A percentile compares a stretch with the other conserved stretches of the same genome.
These are phyloP conservation scores for Anastatica hierochuntica DNA, from an alignment of 345 rosid genomes.

Conservation along the genomic window DNA sequence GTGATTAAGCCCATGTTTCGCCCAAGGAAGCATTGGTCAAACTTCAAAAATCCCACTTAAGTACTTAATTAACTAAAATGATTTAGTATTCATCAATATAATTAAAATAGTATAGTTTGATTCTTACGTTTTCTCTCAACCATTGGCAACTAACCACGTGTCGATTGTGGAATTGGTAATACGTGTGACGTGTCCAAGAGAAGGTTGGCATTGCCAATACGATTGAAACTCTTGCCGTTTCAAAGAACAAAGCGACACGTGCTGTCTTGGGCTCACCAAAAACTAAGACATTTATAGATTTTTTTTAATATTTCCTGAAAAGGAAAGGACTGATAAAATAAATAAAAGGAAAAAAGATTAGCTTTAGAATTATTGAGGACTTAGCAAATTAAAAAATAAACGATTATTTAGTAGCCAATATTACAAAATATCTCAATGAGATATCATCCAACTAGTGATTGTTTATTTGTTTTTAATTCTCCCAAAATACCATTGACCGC, in stretches of 20 bases:
- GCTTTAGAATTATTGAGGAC: background rate
- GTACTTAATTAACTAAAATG: background rate
- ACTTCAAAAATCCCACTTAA: constrained; percentile 2
- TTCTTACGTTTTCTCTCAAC: too few relatives aligned
- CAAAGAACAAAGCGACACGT: constrained; percentile 2
- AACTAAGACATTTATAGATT: background rate
- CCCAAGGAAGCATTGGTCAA: constrained; percentile 5
- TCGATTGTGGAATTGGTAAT: background rate
- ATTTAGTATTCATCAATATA: too few relatives aligned
- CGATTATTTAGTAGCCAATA: background rate
- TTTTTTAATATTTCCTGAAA: constrained; percentile 7
- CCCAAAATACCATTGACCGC: background rate
- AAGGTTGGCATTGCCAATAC: constrained; percentile 21
- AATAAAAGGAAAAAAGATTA: background rate
- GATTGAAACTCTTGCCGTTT: constrained; percentile 18
- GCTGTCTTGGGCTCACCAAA: background rate
- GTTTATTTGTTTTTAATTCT: background rate
- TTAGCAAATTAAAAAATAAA: background rate
- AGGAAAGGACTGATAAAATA: constrained; percentile 11
- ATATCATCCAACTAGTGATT: background rate
- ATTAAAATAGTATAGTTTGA: too few relatives aligned
- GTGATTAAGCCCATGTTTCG: constrained; percentile 15
- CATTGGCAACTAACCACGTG: background rate
- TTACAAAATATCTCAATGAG: constrained; percentile 10
- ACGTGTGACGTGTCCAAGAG: constrained; percentile 6